Base-by-base conservation (phyloP, 2,329 filamentous ascomycete genomes). In the Coniochaeta sp. region DNA sequence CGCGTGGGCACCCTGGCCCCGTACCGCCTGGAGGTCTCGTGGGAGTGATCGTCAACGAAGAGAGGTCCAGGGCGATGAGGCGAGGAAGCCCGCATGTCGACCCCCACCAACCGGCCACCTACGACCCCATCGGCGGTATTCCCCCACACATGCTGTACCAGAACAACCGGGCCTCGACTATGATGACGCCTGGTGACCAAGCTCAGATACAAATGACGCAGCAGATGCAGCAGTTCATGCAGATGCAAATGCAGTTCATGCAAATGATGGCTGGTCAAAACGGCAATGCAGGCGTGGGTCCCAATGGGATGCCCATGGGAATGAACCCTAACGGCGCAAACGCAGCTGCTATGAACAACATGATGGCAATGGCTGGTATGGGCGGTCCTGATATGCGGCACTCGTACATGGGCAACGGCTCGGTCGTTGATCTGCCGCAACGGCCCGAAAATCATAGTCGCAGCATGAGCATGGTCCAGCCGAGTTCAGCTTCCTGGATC, bases 161-260 rank as follows among this genome's bases (percentile, higher is more conserved):
- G 47, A 69, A 66, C 60, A 68, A 66, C 59, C 70, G 69, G 6
- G 60, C 50, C 55, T 63, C 65, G 19, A 68, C 67, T 22, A 73
- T 76, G 71, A 70, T 87, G 52, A 83, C 82, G 17, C 77, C 86
- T 2, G 83, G 83, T 24, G 88, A 91, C 63, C 88, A 90, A 70
- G 87, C 87, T 30, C 89, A 93, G 67, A 81, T 93, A 47, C 87
- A 93, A 65, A 89, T 95, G 81, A 88, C 84, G 7, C 88, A 91
- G 69, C 89, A 93, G 69, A 93, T 93, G 90, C 83, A 85, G 60
- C 88, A 91, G 68, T 92, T 93, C 75, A 92, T 93, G 89, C 89
- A 92, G 70, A 91, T 95, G 88, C 91, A 96, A 72, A 93, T 96
- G 89, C 90, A 96, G 71, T 92, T 92, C 75, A 93, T 96, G 89